Conservation (phyloP, 345 rosid genomes). For the Brassica carinata region DNA sequence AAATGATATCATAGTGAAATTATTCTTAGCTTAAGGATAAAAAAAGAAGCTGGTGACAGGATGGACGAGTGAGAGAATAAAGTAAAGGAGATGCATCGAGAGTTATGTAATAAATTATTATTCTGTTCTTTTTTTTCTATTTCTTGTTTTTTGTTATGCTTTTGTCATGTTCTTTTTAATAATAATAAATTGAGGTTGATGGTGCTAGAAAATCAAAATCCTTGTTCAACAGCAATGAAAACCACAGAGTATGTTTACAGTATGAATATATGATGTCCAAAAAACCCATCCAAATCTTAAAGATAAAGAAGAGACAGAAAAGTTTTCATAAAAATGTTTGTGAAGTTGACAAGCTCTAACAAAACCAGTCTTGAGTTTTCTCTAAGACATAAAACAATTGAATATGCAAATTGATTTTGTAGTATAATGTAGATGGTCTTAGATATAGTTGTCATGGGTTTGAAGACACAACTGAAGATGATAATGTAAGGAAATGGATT, state of each 20-base stretch:
- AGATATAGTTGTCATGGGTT: not conserved
- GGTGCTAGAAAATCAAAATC: not conserved
- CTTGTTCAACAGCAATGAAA: not conserved
- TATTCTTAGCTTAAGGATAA: not conserved
- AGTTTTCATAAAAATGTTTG: too few relatives aligned
- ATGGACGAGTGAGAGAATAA: not conserved
- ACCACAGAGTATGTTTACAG: not conserved
- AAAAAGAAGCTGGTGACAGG: not conserved
- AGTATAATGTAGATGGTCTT: not conserved
- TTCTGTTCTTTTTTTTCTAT: not conserved
- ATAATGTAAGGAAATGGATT: not conserved
- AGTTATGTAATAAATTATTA: not conserved
- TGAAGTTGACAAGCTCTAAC: too few relatives aligned
- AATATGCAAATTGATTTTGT: too few relatives aligned
- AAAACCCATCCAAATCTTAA: not conserved
- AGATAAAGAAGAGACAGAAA: not conserved
- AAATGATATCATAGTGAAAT: not conserved
- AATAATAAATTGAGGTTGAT: not conserved
- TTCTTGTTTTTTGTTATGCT: not conserved
- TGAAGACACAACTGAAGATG: not conserved
- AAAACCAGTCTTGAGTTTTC: too few relatives aligned
- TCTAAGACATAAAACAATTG: too few relatives aligned
- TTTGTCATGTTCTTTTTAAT: not conserved
- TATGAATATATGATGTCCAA: not conserved
- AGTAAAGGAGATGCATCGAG: not conserved